Conservation (phyloP, 2,329 filamentous ascomycete genomes). For the Epichloe gansuensis region DNA sequence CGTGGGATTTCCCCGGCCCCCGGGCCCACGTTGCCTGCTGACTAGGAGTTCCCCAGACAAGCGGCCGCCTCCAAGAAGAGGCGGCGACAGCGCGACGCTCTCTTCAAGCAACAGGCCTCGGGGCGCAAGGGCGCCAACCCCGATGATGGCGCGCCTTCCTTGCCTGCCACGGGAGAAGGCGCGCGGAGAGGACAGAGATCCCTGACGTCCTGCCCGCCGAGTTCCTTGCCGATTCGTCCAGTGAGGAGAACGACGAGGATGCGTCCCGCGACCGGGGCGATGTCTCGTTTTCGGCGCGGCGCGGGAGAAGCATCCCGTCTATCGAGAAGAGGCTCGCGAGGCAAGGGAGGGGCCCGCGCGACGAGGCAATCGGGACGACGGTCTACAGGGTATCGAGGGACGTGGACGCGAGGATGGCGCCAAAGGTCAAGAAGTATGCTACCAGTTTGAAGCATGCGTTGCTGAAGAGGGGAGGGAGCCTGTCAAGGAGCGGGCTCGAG, state of each 20-base stretch:
- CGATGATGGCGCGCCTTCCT: background rate
- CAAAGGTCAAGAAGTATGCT: slow-evolving; percentile 32
- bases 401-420: slow-evolving; percentile 35
- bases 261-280: slow-evolving; percentile 31
- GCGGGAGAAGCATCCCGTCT: slow-evolving; percentile 32
- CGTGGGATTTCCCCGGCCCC: background rate
- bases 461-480: slow-evolving; percentile 30
- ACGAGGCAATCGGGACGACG: slow-evolving; percentile 39
- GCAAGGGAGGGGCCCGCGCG: slow-evolving; percentile 28
- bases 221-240: slow-evolving; percentile 40
- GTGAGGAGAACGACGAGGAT: slow-evolving; percentile 24
- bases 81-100: slow-evolving; percentile 40
- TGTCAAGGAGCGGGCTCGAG: slow-evolving; percentile 22
- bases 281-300: slow-evolving; percentile 19
- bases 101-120: slow-evolving; percentile 43
- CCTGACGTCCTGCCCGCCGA: slow-evolving; percentile 40
- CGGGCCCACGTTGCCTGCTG: background rate
- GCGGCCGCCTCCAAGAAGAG: slow-evolving; percentile 40
- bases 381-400: slow-evolving; percentile 38
- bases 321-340: slow-evolving; percentile 26
- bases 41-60: slow-evolving; percentile 25
- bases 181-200: slow-evolving; percentile 23
- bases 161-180: slow-evolving; percentile 10
- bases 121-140: slow-evolving; percentile 24
- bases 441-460: slow-evolving; percentile 31